Evolutionary conservation across 2,329 filamentous ascomycete species (phyloP).

Genomic region (Aspergillus felis): DNA sequence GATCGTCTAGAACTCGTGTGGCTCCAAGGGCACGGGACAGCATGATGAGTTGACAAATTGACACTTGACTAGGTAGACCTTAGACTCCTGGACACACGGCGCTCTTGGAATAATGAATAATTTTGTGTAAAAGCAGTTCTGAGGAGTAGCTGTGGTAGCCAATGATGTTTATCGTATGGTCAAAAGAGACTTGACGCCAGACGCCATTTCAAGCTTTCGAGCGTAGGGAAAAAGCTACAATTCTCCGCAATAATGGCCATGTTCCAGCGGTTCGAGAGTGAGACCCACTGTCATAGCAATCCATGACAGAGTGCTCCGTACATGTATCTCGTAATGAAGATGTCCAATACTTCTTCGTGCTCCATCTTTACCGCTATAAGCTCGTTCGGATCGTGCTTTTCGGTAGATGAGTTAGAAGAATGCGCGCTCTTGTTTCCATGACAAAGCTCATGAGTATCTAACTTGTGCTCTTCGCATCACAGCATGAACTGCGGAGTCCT

Average conservation of each 20-base stretch:
- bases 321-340: not conserved
- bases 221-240: slow-evolving; percentile 13
- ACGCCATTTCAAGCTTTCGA: slow-evolving; percentile 15
- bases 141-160: not conserved
- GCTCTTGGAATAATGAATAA: not conserved
- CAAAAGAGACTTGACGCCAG: slow-evolving; percentile 7
- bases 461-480: too few relatives aligned
- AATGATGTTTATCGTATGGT: not conserved
- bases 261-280: slow-evolving; percentile 1
- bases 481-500: not conserved
- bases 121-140: not conserved
- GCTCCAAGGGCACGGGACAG: slow-evolving; percentile 8
- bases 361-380: too few relatives aligned
- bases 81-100: not conserved
- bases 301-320: not conserved
- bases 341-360: too few relatives aligned
- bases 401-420: not conserved
- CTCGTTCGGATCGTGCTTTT: not conserved
- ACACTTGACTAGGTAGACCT: not conserved
- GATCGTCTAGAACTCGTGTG: not conserved
- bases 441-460: too few relatives aligned
- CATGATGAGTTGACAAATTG: slow-evolving; percentile 1
- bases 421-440: too few relatives aligned
- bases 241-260: slow-evolving; percentile 19
- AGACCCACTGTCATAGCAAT: slow-evolving; percentile 9